These are phyloP conservation scores for Chrysopogon serrulatus DNA, from an alignment of 176 grass and related monocot genomes.

Conservation along the genomic window DNA sequence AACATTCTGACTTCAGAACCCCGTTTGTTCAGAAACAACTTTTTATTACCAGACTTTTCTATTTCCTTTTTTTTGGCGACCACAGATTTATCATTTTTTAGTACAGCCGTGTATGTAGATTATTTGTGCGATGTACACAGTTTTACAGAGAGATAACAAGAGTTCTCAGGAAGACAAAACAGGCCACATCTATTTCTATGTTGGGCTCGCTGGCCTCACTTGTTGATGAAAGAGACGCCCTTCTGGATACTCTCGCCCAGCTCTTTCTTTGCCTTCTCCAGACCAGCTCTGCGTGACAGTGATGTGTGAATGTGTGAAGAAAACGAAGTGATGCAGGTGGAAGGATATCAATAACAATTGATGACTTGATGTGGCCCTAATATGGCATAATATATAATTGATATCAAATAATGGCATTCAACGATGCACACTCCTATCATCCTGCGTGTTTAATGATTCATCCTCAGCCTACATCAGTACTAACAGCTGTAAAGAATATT, in stretches of 20 bases:
- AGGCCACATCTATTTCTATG: conserved; percentile 2
- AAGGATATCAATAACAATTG: conserved; percentile 29
- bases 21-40: not conserved
- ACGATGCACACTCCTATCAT: not conserved
- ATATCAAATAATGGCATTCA: not conserved
- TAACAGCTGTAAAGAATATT: not conserved
- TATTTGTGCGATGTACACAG: not conserved
- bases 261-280: conserved; percentile 87
- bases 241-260: conserved; percentile 71
- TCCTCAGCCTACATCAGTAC: not conserved
- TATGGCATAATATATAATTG: not conserved
- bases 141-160: conserved; percentile 5
- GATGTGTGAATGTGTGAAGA: not conserved
- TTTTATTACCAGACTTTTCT: not conserved
- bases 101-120: conserved; percentile 1
- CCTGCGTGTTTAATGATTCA: not conserved
- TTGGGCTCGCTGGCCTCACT: conserved; percentile 29
- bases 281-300: conserved; percentile 46
- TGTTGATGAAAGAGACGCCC: conserved; percentile 69
- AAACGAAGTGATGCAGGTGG: not conserved
- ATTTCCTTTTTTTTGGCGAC: not conserved
- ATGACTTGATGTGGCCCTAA: not conserved
- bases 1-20: not conserved
- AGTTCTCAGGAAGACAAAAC: conserved; percentile 6
- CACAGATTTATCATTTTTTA: not conserved